A percentile compares a stretch with the other conserved stretches of the same genome.
Evolutionary conservation across 305 asterid species (phyloP).

Genomic region (Rubia tinctorum): DNA sequence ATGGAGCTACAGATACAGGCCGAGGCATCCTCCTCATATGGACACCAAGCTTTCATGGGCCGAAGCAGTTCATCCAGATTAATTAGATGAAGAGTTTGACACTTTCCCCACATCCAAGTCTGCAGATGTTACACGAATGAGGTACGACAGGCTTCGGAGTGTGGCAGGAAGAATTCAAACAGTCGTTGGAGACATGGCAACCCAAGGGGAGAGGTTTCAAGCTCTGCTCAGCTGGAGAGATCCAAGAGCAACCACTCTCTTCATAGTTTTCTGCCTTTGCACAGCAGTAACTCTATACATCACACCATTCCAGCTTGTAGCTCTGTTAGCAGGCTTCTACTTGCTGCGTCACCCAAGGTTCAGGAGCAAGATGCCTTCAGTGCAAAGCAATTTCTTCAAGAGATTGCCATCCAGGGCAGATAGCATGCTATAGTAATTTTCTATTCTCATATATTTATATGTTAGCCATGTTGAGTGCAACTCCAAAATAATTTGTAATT

Average conservation of each 20-base stretch:
- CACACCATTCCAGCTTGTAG: slow-evolving; percentile 49
- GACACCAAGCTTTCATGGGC: slow-evolving; percentile 54
- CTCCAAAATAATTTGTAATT: neutral
- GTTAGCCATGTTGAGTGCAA: neutral
- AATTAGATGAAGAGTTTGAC: slow-evolving; percentile 54
- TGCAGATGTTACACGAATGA: slow-evolving; percentile 35
- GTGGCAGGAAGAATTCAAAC: slow-evolving; percentile 52
- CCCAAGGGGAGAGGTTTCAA: slow-evolving; percentile 51
- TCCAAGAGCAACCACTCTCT: slow-evolving; percentile 49
- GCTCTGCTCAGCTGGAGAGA: slow-evolving; percentile 48
- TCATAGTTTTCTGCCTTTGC: slow-evolving; percentile 33
- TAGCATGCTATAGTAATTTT: slow-evolving; percentile 34
- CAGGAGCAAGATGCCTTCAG: slow-evolving; percentile 50
- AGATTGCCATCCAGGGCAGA: slow-evolving; percentile 49
- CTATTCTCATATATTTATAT: neutral
- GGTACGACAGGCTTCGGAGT: slow-evolving; percentile 48
- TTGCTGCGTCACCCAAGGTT: slow-evolving; percentile 50
- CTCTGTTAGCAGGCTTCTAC: slow-evolving; percentile 35
- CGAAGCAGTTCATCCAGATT: slow-evolving; percentile 45
- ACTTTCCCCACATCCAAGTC: slow-evolving; percentile 45
- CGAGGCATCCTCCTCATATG: slow-evolving; percentile 56
- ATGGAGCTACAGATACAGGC: slow-evolving; percentile 46
- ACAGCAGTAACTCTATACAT: slow-evolving; percentile 41
- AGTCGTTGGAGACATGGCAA: slow-evolving; percentile 46
- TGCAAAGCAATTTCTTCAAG: slow-evolving; percentile 47